Evolutionary conservation across 2,329 filamentous ascomycete genomes (phyloP).

Genomic region (Cadophora sp.): DNA sequence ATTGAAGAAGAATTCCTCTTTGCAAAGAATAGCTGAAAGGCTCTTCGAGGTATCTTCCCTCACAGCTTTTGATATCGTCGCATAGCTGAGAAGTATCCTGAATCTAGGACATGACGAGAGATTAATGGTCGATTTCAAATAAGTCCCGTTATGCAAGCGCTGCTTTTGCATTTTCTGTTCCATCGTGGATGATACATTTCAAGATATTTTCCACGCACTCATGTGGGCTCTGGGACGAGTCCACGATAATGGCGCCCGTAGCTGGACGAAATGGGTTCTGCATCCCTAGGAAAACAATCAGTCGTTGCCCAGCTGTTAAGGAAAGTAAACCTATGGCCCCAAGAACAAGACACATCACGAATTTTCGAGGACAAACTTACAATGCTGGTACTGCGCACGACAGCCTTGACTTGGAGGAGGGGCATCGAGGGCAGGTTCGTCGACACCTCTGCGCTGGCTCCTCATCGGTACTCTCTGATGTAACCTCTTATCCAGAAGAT

Average conservation of each 20-base stretch:
- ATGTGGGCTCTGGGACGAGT: background rate
- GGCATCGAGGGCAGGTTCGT: background rate
- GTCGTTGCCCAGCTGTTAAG: too few species aligned
- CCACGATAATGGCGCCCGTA: background rate
- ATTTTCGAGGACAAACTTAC: background rate
- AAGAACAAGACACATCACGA: too few species aligned
- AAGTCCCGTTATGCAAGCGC: background rate
- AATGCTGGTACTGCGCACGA: background rate
- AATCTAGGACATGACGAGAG: too few species aligned
- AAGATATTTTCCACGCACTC: background rate
- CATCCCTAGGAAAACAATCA: background rate
- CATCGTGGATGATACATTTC: background rate
- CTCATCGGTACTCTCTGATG: background rate
- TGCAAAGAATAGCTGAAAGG: too few species aligned
- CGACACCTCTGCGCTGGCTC: background rate
- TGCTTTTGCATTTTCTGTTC: background rate
- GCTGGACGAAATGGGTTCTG: background rate
- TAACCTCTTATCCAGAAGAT: background rate
- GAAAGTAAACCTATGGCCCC: too few species aligned
- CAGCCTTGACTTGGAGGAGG: background rate
- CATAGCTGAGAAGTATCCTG: too few species aligned
- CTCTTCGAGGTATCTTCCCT: too few species aligned
- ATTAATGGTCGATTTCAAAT: background rate
- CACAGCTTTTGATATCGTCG: too few species aligned
- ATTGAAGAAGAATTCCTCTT: too few species aligned